Evolutionary conservation across 305 asterid species (phyloP), one percentile per base, ranked within the genome.

Genomic region (Salvia sclarea): DNA sequence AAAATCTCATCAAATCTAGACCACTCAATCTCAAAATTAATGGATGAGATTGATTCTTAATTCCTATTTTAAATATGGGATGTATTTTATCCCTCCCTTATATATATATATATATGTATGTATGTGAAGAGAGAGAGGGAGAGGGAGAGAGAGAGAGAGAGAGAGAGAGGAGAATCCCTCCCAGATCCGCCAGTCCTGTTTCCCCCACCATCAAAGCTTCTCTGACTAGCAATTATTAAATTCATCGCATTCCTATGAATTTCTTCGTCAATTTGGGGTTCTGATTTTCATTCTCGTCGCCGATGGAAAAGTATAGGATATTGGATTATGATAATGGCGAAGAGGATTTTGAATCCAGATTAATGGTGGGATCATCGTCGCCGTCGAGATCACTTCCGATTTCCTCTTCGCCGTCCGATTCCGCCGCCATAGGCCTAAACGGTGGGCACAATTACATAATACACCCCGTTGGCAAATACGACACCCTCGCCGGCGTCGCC

Each of bases 401-500:
- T 47, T 73, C 84, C 6, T 75, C 73, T 25, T 74, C 74, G 66
- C 69, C 80, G 20, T 70, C 78, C 60, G 68, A 76, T 65, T 31
- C 48, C 74, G 40, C 37, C 13, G 70, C 53, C 61, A 54, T 40
- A 12, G 68, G 73, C 48, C 66, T 13, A 7, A 44, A 56, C 70
- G 84, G 78, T 24, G 75, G 78, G 2, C 53, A 44, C 43, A 79
- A 66, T 75, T 75, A 58, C 74, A 81, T 83, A 35, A 57, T 79
- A 43, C 94, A 87, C 71, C 68, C 74, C 28, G 82, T 87, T 22
- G 59, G 84, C 44, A 87, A 78, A 81, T 81, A 78, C 76, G 94
- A 87, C 73, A 87, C 94, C 50, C 83, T 87, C 10, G 90, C 88
- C 44, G 94, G 94, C 69, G 82, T 87, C 60, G 94, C 94, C 70